These are phyloP conservation scores for Boletus sp. DNA, from an alignment of 768 basidiomycete genomes.

Conservation along the genomic window DNA sequence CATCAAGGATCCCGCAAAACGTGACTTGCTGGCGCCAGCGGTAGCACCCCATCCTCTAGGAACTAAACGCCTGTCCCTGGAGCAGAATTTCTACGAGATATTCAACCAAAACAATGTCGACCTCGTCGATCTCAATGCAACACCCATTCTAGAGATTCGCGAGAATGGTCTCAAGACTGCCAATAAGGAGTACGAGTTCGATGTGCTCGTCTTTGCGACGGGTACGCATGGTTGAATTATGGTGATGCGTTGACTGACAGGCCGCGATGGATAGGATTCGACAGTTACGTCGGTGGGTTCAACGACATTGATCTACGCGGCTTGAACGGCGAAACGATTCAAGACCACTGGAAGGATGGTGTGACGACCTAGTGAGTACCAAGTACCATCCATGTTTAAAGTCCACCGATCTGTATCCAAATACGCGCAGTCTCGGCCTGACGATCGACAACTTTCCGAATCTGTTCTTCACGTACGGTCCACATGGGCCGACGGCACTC, in stretches of 20 bases:
- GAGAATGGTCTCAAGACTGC: conserved; percentile 8
- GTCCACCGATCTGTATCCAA: not conserved
- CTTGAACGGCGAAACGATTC: conserved; percentile 7
- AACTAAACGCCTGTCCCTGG: conserved; percentile 4
- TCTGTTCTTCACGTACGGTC: conserved; percentile 8
- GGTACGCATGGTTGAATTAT: not conserved
- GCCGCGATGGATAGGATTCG: conserved; percentile 6
- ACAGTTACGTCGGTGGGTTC: conserved; percentile 2
- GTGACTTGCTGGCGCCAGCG: conserved; percentile 11
- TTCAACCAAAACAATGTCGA: conserved; percentile 18
- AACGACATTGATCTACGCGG: conserved; percentile 11
- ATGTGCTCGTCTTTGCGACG: conserved; percentile 17
- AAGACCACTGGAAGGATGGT: conserved; percentile 14
- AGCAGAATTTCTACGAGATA: conserved; percentile 12
- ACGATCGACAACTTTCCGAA: conserved; percentile 16
- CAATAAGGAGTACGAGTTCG: conserved; percentile 5
- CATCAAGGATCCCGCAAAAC: conserved; percentile 10
- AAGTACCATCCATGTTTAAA: not conserved
- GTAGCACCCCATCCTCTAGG: conserved; percentile 11
- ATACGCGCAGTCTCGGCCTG: conserved; percentile 9
- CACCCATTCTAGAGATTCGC: conserved; percentile 8
- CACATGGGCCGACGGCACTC: conserved; percentile 10
- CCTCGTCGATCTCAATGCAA: conserved; percentile 6
- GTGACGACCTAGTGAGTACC: conserved; percentile 13
- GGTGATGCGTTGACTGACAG: not conserved